Evolutionary conservation across 2,329 filamentous ascomycete species (phyloP), one percentile per base, ranked within the genome.

Genomic region (Tolypocladium amazonense): DNA sequence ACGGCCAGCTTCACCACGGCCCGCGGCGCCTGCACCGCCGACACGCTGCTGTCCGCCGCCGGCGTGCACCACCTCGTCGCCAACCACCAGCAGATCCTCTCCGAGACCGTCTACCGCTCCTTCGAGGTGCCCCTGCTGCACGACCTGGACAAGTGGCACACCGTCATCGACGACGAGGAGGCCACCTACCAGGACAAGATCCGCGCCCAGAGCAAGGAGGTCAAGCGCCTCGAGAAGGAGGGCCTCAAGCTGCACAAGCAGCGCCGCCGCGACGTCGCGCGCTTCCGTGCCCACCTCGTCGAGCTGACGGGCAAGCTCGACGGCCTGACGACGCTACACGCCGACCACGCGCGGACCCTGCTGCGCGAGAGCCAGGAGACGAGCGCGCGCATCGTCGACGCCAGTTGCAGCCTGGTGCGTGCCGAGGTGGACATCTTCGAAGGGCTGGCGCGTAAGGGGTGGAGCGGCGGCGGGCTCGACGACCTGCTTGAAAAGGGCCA

Each of bases 371-470:
- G 83, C 67, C 85, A 88, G 70, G 84, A 87, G 65, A 85, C 84
- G 64, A 86, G 83, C 65, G 76, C 72, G 33, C 77, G 78, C 63
- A 86, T 88, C 65, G 79, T 87, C 23, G 85, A 88, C 60, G 83
- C 84, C 23, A 82, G 82, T 66, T 87, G 85, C 66, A 84, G 82
- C 62, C 77, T 88, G 14, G 85, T 88, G 15, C 77, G 86, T 23
- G 86, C 86, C 59, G 86, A 88, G 72, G 82, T 88, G 25, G 86
- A 88, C 71, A 88, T 88, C 35, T 88, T 87, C 60, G 86, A 88
- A 73, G 77, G 81, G 30, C 73, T 88, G 30, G 85, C 86, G 25
- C 75, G 84, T 61, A 88, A 88, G 66, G 86, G 86, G 9, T 88
- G 85, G 86, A 81, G 76, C 25, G 86, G 86, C 43, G 86, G 85